phyloP scores from a whole-genome alignment of 108 stramenopile genomes.

The Heterococcus sp. region DNA sequence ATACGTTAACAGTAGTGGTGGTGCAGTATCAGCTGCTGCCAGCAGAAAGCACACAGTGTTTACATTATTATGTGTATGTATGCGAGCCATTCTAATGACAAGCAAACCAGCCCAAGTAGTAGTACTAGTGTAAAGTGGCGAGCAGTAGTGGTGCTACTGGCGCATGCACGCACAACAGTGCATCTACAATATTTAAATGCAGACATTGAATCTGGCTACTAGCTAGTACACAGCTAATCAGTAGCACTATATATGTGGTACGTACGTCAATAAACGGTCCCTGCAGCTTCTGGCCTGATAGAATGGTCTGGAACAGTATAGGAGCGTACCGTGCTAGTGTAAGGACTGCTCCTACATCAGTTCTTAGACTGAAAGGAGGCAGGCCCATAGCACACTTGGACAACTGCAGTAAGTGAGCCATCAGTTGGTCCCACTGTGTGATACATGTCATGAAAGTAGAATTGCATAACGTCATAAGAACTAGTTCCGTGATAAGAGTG shows the following conservation, averaged over 20 bases:
- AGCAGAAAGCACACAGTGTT: too few relatives aligned
- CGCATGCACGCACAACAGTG: too few relatives aligned
- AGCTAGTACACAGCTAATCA: too few relatives aligned
- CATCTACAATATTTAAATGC: too few relatives aligned
- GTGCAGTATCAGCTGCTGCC: conserved; percentile 20
- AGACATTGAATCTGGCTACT: too few relatives aligned
- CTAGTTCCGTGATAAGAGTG: neutral
- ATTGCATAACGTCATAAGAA: neutral
- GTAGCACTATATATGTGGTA: too few relatives aligned
- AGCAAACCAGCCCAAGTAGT: too few relatives aligned
- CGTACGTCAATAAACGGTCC: too few relatives aligned
- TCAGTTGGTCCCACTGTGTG: conserved; percentile 38
- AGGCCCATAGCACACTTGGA: conserved; percentile 48
- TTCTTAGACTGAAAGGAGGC: conserved; percentile 35
- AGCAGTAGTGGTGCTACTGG: too few relatives aligned
- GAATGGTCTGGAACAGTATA: conserved; percentile 3
- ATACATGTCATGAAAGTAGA: neutral
- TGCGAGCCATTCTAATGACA: too few relatives aligned
- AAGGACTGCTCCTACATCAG: conserved; percentile 29
- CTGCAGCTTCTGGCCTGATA: conserved; percentile 11
- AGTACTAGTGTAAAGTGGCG: too few relatives aligned
- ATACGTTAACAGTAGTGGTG: neutral
- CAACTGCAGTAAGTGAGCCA: conserved; percentile 21
- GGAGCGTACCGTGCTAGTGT: conserved; percentile 36
- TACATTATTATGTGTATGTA: too few relatives aligned